phyloP scores from a whole-genome alignment of 305 asterid species.

The Fraxinus albicans region DNA sequence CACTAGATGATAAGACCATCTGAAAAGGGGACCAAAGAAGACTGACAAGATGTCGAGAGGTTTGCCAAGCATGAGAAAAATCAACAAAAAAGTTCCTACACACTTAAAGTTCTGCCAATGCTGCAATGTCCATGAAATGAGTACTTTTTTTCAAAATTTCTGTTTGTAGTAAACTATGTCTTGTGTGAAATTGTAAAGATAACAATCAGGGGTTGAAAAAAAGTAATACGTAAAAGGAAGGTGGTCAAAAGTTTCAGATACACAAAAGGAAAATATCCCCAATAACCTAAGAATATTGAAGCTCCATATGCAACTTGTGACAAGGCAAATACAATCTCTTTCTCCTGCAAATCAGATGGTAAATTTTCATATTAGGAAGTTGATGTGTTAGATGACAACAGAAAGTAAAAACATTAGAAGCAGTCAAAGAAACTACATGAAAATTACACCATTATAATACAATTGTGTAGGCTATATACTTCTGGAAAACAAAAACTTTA shows the following conservation, averaged over 20 bases:
- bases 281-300: conserved; percentile 71
- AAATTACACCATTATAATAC: neutral
- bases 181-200: neutral
- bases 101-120: neutral
- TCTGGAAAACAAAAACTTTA: no score
- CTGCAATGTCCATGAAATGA: neutral
- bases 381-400: conserved; percentile 8
- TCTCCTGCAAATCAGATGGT: conserved; percentile 63
- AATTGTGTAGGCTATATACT: neutral
- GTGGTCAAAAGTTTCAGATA: conserved; percentile 45
- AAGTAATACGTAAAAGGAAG: conserved; percentile 72
- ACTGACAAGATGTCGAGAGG: neutral
- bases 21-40: neutral
- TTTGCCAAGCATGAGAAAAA: conserved; percentile 4
- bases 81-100: neutral
- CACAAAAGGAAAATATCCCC: conserved; percentile 72
- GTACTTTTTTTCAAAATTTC: neutral
- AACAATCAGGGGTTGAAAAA: conserved; percentile 12
- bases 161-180: neutral
- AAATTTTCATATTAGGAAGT: conserved; percentile 17
- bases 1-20: neutral
- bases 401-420: neutral
- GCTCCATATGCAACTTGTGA: conserved; percentile 89
- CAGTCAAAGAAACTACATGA: neutral
- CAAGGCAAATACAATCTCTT: conserved; percentile 68